These are phyloP conservation scores for Euphorbia schlechtendalii DNA, from an alignment of 441 rosid species.

Conservation along the genomic window DNA sequence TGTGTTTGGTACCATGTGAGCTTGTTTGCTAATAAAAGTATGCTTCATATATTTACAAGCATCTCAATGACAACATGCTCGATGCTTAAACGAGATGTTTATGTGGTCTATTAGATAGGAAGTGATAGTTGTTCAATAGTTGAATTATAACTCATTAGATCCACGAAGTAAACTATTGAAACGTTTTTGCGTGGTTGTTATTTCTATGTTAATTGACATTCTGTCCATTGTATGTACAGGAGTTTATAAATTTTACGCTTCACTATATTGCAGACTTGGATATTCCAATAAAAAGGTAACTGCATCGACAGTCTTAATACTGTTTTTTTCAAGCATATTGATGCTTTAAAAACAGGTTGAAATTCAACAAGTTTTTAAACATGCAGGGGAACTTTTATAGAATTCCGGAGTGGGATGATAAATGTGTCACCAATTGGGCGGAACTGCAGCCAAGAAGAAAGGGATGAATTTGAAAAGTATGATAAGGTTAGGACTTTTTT, in stretches of 20 bases:
- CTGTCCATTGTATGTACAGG: slow-evolving; percentile 45
- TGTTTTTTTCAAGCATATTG: slow-evolving; percentile 6
- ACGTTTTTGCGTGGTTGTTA: slow-evolving; percentile 2
- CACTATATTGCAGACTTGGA: slow-evolving; percentile 96
- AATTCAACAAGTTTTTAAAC: slow-evolving; percentile 5
- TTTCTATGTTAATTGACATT: slow-evolving; percentile 17
- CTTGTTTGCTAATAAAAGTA: background rate
- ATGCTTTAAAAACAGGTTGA: background rate
- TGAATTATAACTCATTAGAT: background rate
- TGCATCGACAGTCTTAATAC: background rate
- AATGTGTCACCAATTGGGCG: slow-evolving; percentile 97
- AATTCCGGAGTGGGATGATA: slow-evolving; percentile 95
- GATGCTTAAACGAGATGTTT: background rate
- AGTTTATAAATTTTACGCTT: slow-evolving; percentile 71
- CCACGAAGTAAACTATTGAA: background rate
- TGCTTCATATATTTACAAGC: background rate
- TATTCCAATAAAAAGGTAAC: slow-evolving; percentile 91
- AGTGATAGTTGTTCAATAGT: background rate
- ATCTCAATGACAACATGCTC: background rate
- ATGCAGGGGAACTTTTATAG: slow-evolving; percentile 90
- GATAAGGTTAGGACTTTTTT: slow-evolving; percentile 57
- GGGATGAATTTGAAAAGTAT: slow-evolving; percentile 88
- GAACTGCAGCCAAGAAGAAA: slow-evolving; percentile 99
- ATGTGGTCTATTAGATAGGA: background rate
- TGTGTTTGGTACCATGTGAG: background rate